Base-by-base conservation (phyloP, 768 basidiomycete genomes). In the Ephemerocybe angulata region DNA sequence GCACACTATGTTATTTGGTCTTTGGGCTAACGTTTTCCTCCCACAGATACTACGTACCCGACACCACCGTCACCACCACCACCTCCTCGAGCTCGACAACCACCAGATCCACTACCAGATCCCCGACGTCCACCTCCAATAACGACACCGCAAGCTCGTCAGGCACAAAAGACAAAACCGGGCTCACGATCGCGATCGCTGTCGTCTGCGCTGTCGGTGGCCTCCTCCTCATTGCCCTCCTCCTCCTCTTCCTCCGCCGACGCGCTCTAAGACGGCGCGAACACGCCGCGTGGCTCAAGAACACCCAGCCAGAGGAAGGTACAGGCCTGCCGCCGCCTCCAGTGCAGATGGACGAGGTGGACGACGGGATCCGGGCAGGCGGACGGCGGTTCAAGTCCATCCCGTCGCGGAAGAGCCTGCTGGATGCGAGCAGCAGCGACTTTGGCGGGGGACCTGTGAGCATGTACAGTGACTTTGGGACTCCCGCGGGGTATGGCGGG, bases 31-130 rank as follows among this genome's bases (percentile, higher is more conserved):
- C 21, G 8, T 44, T 50, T 11, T 44, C 21, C 43, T 21, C 43
- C 43, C 4, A 4, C 28, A 70, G 69, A 43, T 70, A 64, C 47
- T 68, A 64, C 19, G 55, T 52, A 17, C 50, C 63, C 41, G 64
- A 65, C 21, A 28, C 59, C 15, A 58, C 46, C 11, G 66, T 66
- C 54, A 28, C 57, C 24, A 47, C 38, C 33, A 52, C 13, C 33
- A 35, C 33, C 8, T 35, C 33, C n/a, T n/a, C n/a, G n/a, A n/a
- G n/a, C n/a, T n/a, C n/a, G n/a, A n/a, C n/a, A n/a, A n/a, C n/a
- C n/a, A n/a, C n/a, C n/a, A n/a, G n/a, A n/a, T n/a, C n/a, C n/a
- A n/a, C n/a, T n/a, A n/a, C n/a, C n/a, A n/a, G n/a, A n/a, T n/a
- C n/a, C n/a, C n/a, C n/a, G n/a, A n/a, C n/a, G n/a, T n/a, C n/a